Evolutionary conservation across 306 rosid genomes (phyloP), one percentile per base, ranked within the genome.

Genomic region (Prosopis cineraria): DNA sequence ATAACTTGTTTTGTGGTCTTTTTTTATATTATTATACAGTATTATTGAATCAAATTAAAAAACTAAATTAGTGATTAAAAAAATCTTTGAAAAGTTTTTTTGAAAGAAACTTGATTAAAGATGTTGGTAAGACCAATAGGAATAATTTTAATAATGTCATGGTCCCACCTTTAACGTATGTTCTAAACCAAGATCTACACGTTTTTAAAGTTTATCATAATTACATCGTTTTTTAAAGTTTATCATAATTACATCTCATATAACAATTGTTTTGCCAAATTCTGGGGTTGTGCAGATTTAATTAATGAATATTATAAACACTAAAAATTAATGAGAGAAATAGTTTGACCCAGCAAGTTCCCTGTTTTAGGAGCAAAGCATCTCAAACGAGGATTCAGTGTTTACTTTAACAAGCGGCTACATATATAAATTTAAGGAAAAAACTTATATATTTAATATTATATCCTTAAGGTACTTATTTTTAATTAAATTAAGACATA

Each of bases 381-480:
- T 62, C 70, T 22, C 81, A 31, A 37, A 73, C 81, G n/a, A 72
- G 45, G 30, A 47, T 59, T 55, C 29, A 2, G 27, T 78, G 73
- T 64, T 76, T 67, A 64, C 80, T 53, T 84, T 69, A 68, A 63
- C 73, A 67, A 74, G 78, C 78, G 79, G 84, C 82, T 81, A 81
- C 47, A 72, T 62, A n/a, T 69, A 59, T 39, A 56, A n/a, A n/a
- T n/a, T n/a, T n/a, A n/a, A n/a, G n/a, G n/a, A n/a, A n/a, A n/a
- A n/a, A n/a, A n/a, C n/a, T n/a, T n/a, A n/a, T n/a, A n/a, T n/a
- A n/a, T n/a, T n/a, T n/a, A n/a, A n/a, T n/a, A n/a, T n/a, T n/a
- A n/a, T n/a, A n/a, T n/a, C n/a, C n/a, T n/a, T n/a, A n/a, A n/a
- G n/a, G n/a, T n/a, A n/a, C n/a, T n/a, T n/a, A n/a, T n/a, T n/a